Conservation (phyloP, 495 filamentous ascomycete genomes). For the Annulohypoxylon moriforme region DNA sequence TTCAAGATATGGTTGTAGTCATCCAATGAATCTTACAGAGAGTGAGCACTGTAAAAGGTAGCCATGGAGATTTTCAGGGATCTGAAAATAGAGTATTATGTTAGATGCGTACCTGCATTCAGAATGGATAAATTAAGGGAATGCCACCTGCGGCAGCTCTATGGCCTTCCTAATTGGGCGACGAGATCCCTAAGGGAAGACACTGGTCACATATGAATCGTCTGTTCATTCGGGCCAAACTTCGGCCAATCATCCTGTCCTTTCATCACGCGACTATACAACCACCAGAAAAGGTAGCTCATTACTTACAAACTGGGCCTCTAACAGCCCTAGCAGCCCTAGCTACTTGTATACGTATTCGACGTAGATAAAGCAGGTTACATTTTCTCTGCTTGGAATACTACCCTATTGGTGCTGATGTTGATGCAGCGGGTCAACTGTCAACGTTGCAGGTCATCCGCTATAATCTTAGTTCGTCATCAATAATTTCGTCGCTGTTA, state of each 20-base stretch:
- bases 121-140: neutral
- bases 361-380: slow-evolving; percentile 24
- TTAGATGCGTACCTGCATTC: slow-evolving; percentile 4
- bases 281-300: slow-evolving; percentile 34
- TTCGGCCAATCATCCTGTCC: slow-evolving; percentile 2
- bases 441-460: slow-evolving; percentile 38
- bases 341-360: neutral
- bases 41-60: neutral
- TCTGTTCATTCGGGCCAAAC: neutral
- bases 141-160: neutral
- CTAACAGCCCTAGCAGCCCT: neutral
- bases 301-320: neutral
- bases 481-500: slow-evolving; percentile 6
- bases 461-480: slow-evolving; percentile 13
- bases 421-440: slow-evolving; percentile 23
- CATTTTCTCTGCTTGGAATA: slow-evolving; percentile 14
- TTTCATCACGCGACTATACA: slow-evolving; percentile 1
- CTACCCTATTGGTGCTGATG: slow-evolving; percentile 35
- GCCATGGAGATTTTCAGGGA: neutral
- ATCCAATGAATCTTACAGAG: neutral
- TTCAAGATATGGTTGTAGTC: neutral
- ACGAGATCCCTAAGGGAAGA: neutral
- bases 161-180: slow-evolving; percentile 9
- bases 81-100: slow-evolving; percentile 2
- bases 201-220: neutral